phyloP scores from a whole-genome alignment of 257 asterid genomes.

The Jasminum sambac region DNA sequence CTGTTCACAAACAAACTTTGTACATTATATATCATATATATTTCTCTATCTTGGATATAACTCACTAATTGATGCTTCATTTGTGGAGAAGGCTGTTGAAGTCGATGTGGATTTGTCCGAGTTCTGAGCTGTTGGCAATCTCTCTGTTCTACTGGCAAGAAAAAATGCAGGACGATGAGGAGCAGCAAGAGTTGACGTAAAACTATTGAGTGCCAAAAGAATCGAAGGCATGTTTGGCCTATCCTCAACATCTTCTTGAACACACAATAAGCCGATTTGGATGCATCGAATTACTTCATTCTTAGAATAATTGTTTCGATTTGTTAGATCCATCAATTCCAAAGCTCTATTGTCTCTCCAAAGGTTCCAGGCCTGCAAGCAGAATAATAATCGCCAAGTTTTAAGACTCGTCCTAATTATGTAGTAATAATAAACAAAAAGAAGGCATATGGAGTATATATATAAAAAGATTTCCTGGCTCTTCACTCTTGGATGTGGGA shows the following conservation, averaged over 20 bases:
- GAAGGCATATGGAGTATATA: too few relatives aligned
- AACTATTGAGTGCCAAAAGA: neutral
- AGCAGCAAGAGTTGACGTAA: neutral
- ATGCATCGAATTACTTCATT: neutral
- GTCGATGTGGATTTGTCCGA: neutral
- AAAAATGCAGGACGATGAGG: neutral
- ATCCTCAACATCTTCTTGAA: too few relatives aligned
- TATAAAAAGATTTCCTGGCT: too few relatives aligned
- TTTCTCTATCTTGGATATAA: neutral
- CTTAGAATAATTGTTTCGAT: neutral
- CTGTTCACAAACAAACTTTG: too few relatives aligned
- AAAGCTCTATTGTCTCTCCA: too few relatives aligned
- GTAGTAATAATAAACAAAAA: too few relatives aligned
- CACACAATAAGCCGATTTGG: neutral
- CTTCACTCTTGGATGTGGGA: too few relatives aligned
- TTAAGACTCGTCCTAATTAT: too few relatives aligned
- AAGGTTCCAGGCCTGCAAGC: too few relatives aligned
- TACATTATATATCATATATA: too few relatives aligned
- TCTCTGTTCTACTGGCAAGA: neutral
- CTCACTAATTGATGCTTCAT: neutral
- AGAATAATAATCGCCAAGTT: too few relatives aligned
- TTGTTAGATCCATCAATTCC: neutral
- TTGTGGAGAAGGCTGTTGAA: neutral
- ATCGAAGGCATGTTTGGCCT: neutral
- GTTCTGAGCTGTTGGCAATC: neutral